Evolutionary conservation across 2,329 filamentous ascomycete genomes (phyloP).

Genomic region (Calonectria leucothoes): DNA sequence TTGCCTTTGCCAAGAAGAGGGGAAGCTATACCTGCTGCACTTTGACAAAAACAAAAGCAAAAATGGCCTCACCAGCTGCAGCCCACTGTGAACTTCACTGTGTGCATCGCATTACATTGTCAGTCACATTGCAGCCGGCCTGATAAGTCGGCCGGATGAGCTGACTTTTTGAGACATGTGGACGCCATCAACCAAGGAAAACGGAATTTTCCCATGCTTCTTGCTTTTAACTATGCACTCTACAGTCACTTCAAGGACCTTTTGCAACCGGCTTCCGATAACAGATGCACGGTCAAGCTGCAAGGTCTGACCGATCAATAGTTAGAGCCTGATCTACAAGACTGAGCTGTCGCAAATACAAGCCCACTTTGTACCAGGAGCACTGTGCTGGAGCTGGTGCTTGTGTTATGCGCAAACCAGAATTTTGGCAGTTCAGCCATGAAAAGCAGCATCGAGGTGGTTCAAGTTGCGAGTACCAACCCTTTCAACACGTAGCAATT

Average conservation of each 20-base stretch:
- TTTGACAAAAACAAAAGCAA: not conserved
- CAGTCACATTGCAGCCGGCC: not conserved
- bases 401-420: not conserved
- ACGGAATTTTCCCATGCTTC: not conserved
- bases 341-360: not conserved
- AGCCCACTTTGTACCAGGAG: too few relatives aligned
- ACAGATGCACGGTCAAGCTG: not conserved
- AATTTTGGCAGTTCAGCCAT: not conserved
- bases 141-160: not conserved
- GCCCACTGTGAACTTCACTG: not conserved
- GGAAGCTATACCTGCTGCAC: not conserved
- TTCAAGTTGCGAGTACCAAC: not conserved
- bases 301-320: not conserved
- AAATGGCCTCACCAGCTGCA: not conserved
- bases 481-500: not conserved
- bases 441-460: not conserved
- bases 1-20: too few relatives aligned
- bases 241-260: not conserved
- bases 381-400: not conserved
- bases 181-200: not conserved
- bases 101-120: not conserved
- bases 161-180: not conserved
- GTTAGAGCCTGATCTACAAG: not conserved
- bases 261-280: not conserved
- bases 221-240: not conserved